Conservation (phyloP, 768 basidiomycete genomes). For the Chalciporus piperatus region DNA sequence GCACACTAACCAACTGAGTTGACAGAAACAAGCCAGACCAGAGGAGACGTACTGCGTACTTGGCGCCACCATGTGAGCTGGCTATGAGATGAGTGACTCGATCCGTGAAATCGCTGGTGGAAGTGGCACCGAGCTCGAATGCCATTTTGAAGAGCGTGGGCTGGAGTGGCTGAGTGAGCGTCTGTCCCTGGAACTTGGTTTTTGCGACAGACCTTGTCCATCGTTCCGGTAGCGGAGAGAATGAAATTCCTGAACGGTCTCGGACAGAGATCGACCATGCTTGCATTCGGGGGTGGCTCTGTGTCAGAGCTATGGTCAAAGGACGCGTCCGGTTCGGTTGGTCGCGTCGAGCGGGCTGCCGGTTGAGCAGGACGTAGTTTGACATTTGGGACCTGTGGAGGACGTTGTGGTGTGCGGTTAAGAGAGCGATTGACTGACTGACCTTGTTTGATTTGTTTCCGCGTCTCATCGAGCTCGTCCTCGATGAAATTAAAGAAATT, state of each 20-base stretch:
- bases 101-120: slow-evolving; percentile 74
- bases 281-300: slow-evolving; percentile 45
- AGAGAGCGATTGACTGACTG: not conserved
- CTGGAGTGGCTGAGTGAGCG: slow-evolving; percentile 35
- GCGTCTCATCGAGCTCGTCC: slow-evolving; percentile 41
- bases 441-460: slow-evolving; percentile 70
- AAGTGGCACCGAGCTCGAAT: slow-evolving; percentile 73
- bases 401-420: not conserved
- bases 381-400: slow-evolving; percentile 71
- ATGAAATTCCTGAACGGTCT: slow-evolving; percentile 65
- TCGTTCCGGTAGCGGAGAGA: slow-evolving; percentile 74
- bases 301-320: slow-evolving; percentile 46
- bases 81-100: slow-evolving; percentile 88
- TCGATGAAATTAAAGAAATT: slow-evolving; percentile 7
- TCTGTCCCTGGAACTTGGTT: slow-evolving; percentile 3
- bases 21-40: not conserved
- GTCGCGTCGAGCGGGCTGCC: slow-evolving; percentile 18
- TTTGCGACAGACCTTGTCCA: slow-evolving; percentile 61
- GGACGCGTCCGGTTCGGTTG: slow-evolving; percentile 25
- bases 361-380: slow-evolving; percentile 67
- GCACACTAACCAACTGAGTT: slow-evolving; percentile 59
- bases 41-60: slow-evolving; percentile 61
- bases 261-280: slow-evolving; percentile 50
- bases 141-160: slow-evolving; percentile 72
- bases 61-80: slow-evolving; percentile 73